Evolutionary conservation across 164 flowering plant species (phyloP).

Genomic region (Liquidambar formosana): DNA sequence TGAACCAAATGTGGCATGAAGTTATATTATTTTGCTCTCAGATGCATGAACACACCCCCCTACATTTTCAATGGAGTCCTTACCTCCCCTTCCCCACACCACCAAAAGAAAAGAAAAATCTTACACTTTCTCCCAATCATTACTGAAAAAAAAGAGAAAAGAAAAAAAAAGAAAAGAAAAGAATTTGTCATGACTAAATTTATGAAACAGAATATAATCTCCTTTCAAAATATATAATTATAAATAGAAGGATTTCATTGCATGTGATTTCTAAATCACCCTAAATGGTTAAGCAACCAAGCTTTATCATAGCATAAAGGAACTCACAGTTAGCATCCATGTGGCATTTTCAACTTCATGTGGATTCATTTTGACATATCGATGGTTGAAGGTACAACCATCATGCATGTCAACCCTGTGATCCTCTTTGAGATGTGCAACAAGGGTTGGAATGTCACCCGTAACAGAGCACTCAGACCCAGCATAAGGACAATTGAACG

Average conservation of each 20-base stretch:
- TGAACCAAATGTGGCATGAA: too few species aligned
- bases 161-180: too few species aligned
- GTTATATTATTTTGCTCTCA: too few species aligned
- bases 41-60: too few species aligned
- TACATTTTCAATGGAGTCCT: too few species aligned
- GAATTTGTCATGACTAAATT: not conserved
- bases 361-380: conserved; percentile 43
- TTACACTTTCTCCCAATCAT: not conserved
- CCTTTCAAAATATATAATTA: not conserved
- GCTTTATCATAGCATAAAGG: not conserved
- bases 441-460: conserved; percentile 40
- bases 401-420: conserved; percentile 46
- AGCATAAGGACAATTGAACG: conserved; percentile 41
- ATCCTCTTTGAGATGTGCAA: conserved; percentile 40
- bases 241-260: not conserved
- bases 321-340: conserved; percentile 47
- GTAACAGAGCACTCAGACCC: conserved; percentile 42
- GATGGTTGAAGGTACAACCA: conserved; percentile 43
- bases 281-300: too few species aligned
- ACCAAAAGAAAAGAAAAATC: too few species aligned
- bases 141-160: not conserved
- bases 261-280: too few species aligned
- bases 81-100: too few species aligned
- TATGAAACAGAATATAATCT: not conserved
- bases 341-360: conserved; percentile 43